These are phyloP conservation scores for Fusarium lyarnte DNA, from an alignment of 2,329 filamentous ascomycete species.

Conservation along the genomic window DNA sequence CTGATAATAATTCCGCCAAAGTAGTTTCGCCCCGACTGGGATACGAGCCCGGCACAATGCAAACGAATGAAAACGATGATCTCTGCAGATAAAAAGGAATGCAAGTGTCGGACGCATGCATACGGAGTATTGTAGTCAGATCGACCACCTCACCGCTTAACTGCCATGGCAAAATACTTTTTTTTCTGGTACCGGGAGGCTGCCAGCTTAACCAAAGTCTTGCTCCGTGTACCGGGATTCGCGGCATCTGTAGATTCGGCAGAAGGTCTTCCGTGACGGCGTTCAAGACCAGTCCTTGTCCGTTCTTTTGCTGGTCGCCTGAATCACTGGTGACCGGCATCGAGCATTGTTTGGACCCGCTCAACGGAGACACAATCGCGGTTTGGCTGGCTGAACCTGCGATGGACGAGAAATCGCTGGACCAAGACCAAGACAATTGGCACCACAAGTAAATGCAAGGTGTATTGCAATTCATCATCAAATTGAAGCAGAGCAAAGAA, in stretches of 20 bases:
- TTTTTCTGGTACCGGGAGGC: not conserved
- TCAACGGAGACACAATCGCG: conserved; percentile 12
- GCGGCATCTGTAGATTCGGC: conserved; percentile 6
- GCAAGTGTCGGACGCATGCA: conserved; percentile 1
- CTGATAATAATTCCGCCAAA: not conserved
- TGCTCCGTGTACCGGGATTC: conserved; percentile 12
- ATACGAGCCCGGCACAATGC: not conserved
- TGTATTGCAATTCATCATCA: not conserved
- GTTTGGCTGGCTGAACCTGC: conserved; percentile 4
- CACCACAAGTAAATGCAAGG: not conserved
- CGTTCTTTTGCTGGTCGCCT: conserved; percentile 16
- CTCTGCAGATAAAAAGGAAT: not conserved
- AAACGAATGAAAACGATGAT: conserved; percentile 6
- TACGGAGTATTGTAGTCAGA: not conserved
- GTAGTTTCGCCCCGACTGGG: not conserved
- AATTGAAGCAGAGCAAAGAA: conserved; percentile 4
- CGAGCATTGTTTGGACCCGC: conserved; percentile 15
- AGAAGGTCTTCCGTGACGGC: conserved; percentile 10
- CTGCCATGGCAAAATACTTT: not conserved
- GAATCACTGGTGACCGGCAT: conserved; percentile 13
- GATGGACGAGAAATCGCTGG: conserved; percentile 27
- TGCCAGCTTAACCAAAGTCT: conserved; percentile 3
- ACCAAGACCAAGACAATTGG: conserved; percentile 18
- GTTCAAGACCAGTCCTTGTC: conserved; percentile 6
- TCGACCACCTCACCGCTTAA: conserved; percentile 9